Base-by-base conservation (phyloP, 495 filamentous ascomycete genomes). In the Astrothelium subdiscretum region DNA sequence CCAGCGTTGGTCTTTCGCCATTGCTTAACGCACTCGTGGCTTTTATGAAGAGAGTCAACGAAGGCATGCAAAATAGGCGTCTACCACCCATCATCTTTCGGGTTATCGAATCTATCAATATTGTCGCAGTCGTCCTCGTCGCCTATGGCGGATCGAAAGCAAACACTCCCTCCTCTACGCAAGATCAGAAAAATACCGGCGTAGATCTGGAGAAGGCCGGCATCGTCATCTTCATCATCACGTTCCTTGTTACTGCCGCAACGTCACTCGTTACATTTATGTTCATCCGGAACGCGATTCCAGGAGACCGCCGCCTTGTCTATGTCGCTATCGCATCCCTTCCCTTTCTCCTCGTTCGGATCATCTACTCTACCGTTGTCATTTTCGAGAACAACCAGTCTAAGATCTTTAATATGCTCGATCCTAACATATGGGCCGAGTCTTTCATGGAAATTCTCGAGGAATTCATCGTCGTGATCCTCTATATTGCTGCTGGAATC, bases 381-480 rank as follows among this genome's bases (percentile, higher is more conserved):
- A 26, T 63, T 26, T 68, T 66, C 63, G 22, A 58, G 18, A 42
- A 51, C 2, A 44, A 44, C 20, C 44, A 61, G 15, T 26, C 43
- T 20, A 54, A 26, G 24, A n/a, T 62, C 32, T 68, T 68, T 48
- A 66, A 59, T 48, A 58, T 32, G 31, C 31, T n/a, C 6, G 24
- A 61, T 32, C 59, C 63, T n/a, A 66, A 68, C 42, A 61, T 68
- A 5, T 68, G 63, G 60, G 59, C 59, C 27, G 15, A 60, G 31
- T 60, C 66, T 2, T 68, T 68, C 51, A 68, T 68, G 66, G 63
- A 68, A 58, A 66, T 66, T 43, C 12, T 60, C 12, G 63, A 63
- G 62, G 66, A 68, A 29, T 63, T 63, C 20, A 48, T 66, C 6
- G 61, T 66, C 0, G 57, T 63, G n/a, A 15, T 27, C 31, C 40